A percentile compares a stretch with the other conserved stretches of the same genome.
Conservation (phyloP, 257 asterid genomes). For the Nicotiana paniculata region DNA sequence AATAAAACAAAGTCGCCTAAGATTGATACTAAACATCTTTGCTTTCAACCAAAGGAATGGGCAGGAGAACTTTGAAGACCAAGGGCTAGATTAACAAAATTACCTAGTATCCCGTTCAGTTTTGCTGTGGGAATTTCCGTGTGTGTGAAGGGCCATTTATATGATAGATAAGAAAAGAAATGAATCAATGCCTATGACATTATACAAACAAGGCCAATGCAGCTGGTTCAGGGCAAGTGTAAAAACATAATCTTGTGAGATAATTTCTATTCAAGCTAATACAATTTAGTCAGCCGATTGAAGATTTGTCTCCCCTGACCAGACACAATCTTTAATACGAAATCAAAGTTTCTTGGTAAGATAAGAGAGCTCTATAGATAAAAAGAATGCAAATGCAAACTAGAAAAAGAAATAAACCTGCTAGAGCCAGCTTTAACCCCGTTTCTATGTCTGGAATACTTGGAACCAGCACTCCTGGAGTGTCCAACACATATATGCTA, state of each 20-base stretch:
- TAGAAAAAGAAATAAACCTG: constrained; percentile 44
- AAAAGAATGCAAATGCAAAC: neutral
- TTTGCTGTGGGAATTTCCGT: neutral
- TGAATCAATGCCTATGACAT: neutral
- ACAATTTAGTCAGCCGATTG: no score
- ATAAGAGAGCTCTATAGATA: neutral
- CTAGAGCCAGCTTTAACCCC: constrained; percentile 83
- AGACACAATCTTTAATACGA: neutral
- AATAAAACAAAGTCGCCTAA: neutral
- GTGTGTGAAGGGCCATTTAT: neutral
- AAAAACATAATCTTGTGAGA: no score
- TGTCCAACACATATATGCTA: constrained; percentile 88
- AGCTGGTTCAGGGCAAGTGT: neutral
- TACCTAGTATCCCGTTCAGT: neutral
- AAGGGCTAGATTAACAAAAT: neutral
- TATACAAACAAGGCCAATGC: neutral
- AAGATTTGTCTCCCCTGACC: neutral
- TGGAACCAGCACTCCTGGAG: constrained; percentile 94
- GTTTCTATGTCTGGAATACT: constrained; percentile 81
- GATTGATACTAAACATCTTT: neutral
- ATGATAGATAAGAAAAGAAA: neutral
- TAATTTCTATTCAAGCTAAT: no score
- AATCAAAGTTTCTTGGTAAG: neutral
- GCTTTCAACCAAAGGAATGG: neutral
- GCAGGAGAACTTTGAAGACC: neutral